Conservation (phyloP, 768 basidiomycete genomes). For the Tremella yokohamensis region DNA sequence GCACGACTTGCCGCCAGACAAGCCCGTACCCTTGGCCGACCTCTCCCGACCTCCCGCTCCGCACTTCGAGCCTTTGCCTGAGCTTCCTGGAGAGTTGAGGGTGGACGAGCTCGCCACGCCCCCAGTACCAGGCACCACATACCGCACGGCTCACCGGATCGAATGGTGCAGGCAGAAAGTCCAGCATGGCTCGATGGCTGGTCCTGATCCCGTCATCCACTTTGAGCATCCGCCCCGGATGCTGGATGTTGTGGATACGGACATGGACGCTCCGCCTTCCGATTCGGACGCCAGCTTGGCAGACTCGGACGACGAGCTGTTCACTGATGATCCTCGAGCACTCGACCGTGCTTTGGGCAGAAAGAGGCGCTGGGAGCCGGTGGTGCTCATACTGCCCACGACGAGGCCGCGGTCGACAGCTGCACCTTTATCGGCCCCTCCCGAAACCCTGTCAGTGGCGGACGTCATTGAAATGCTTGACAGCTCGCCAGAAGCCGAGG, state of each 20-base stretch:
- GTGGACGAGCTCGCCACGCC: conserved; percentile 28
- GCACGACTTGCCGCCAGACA: conserved; percentile 23
- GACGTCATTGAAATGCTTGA: too few species aligned
- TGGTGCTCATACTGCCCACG: not conserved
- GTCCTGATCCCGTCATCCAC: conserved; percentile 31
- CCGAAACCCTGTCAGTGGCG: too few species aligned
- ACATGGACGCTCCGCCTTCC: not conserved
- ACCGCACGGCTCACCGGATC: conserved; percentile 11
- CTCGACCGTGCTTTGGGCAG: not conserved
- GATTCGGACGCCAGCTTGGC: not conserved
- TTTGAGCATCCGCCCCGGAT: conserved; percentile 33
- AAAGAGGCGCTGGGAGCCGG: conserved; percentile 2
- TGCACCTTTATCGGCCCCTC: too few species aligned
- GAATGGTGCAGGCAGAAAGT: conserved; percentile 21
- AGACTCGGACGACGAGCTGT: not conserved
- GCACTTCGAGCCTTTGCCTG: conserved; percentile 12
- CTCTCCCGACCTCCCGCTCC: conserved; percentile 7
- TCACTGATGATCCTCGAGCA: not conserved
- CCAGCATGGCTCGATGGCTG: conserved; percentile 23
- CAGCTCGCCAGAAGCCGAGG: too few species aligned
- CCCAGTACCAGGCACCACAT: conserved; percentile 17
- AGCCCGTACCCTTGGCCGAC: conserved; percentile 16
- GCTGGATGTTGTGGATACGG: conserved; percentile 14
- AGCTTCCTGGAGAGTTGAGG: conserved; percentile 17
- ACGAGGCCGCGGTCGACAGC: not conserved